These are phyloP conservation scores for Bidens hawaiensis DNA, from an alignment of 140 eudicot genomes.

Conservation along the genomic window DNA sequence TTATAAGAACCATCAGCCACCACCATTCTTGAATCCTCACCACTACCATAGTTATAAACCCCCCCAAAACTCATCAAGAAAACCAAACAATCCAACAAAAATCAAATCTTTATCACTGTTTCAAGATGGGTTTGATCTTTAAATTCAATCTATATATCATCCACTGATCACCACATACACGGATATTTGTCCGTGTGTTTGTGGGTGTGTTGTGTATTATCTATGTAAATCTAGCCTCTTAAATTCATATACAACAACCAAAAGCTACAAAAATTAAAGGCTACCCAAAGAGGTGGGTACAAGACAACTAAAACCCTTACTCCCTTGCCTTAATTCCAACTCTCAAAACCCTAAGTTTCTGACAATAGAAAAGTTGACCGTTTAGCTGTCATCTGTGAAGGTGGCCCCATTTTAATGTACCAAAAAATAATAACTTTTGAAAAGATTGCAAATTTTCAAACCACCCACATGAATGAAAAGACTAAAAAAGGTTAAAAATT, in stretches of 20 bases:
- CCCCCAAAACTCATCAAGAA: constrained; percentile 68
- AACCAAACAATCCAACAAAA: neutral
- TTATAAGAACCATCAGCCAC: constrained; percentile 37
- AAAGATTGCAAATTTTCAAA: constrained; percentile 10
- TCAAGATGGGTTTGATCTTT: constrained; percentile 21
- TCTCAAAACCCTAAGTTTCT: constrained; percentile 49
- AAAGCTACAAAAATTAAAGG: constrained; percentile 51
- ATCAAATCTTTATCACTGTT: constrained; percentile 8
- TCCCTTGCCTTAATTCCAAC: constrained; percentile 35
- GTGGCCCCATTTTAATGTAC: constrained; percentile 34
- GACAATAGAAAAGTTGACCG: constrained; percentile 39
- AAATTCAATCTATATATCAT: constrained; percentile 32
- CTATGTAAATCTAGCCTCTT: constrained; percentile 16
- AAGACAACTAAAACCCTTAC: constrained; percentile 52
- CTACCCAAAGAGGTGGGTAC: constrained; percentile 52
- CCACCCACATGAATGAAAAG: neutral
- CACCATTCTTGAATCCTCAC: constrained; percentile 53
- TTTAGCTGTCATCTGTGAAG: constrained; percentile 42
- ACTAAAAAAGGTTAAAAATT: constrained; percentile 18
- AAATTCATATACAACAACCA: constrained; percentile 59
- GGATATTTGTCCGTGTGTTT: constrained; percentile 13
- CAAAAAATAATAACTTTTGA: neutral
- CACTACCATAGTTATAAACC: constrained; percentile 41
- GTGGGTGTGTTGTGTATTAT: neutral
- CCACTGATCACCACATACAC: constrained; percentile 16